Evolutionary conservation across 75 land plant species (phyloP).

Genomic region (Cryptomeria japonica): DNA sequence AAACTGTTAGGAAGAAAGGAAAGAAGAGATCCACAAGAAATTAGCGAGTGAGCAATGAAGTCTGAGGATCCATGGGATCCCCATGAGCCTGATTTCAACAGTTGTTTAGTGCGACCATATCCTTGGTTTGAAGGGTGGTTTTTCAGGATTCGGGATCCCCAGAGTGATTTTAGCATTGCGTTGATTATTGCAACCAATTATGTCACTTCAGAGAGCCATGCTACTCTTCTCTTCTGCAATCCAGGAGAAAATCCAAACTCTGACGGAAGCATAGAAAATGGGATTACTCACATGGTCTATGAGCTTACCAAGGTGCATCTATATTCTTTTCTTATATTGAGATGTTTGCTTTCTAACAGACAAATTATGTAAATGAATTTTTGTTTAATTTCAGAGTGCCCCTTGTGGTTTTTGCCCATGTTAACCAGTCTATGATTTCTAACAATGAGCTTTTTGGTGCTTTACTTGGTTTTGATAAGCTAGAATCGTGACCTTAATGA

Average conservation of each 20-base stretch:
- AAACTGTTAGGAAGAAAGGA: not conserved
- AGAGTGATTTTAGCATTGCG: constrained; percentile 24
- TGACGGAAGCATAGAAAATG: not conserved
- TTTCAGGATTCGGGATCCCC: constrained; percentile 16
- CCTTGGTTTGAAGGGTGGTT: constrained; percentile 53
- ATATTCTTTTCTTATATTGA: not conserved
- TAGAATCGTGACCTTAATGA: not conserved
- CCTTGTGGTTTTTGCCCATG: not conserved
- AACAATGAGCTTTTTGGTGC: not conserved
- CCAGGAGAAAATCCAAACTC: not conserved
- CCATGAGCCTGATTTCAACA: constrained; percentile 28
- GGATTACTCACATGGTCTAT: not conserved
- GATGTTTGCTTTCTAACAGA: not conserved
- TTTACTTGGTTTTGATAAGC: not conserved
- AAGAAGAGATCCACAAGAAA: not conserved
- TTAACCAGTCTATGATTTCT: not conserved
- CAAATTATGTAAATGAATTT: not conserved
- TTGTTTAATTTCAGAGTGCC: too few relatives aligned
- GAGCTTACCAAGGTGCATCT: not conserved
- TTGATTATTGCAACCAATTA: constrained; percentile 46
- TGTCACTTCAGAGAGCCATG: constrained; percentile 41
- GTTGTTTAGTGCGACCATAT: constrained; percentile 23
- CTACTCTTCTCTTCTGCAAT: constrained; percentile 25
- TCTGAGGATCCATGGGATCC: constrained; percentile 40
- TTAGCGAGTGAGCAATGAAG: not conserved